These are phyloP conservation scores for Russula olivacea DNA, from an alignment of 768 basidiomycete species.

Conservation along the genomic window DNA sequence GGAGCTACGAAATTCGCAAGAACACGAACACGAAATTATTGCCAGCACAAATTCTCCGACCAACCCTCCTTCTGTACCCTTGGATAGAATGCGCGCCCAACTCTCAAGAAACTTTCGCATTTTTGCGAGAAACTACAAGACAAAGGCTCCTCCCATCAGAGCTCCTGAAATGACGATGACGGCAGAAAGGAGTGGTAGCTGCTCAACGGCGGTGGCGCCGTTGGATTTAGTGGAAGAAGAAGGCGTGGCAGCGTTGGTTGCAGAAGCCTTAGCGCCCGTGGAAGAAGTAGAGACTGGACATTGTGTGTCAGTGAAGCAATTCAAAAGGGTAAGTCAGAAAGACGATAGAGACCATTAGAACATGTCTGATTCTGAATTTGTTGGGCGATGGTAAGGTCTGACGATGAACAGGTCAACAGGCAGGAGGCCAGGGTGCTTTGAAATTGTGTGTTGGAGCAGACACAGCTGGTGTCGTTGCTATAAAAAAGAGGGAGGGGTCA, in stretches of 20 bases:
- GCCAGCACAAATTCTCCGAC: neutral
- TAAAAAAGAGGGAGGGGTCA: neutral
- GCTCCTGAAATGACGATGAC: neutral
- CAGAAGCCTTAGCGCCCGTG: neutral
- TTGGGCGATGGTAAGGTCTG: constrained; percentile 31
- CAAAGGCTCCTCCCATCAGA: constrained; percentile 4
- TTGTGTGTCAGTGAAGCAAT: neutral
- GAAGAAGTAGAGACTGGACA: neutral
- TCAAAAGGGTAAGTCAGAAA: neutral
- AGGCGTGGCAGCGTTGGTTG: neutral
- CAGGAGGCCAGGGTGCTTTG: constrained; percentile 33
- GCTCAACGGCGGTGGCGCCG: neutral
- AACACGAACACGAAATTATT: neutral
- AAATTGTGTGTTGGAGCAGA: constrained; percentile 37
- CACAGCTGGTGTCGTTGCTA: constrained; percentile 35
- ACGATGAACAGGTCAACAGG: constrained; percentile 34
- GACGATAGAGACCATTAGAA: neutral
- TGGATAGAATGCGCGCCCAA: neutral
- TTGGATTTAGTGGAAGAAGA: neutral
- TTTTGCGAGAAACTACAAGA: neutral
- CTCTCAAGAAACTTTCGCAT: neutral
- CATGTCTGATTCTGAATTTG: constrained; percentile 34
- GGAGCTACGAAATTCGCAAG: neutral
- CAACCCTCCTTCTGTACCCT: neutral
- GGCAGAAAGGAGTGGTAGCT: constrained; percentile 2